Conservation (phyloP, 192 early-diverging fungal genomes). For the Coemansia sp. region DNA sequence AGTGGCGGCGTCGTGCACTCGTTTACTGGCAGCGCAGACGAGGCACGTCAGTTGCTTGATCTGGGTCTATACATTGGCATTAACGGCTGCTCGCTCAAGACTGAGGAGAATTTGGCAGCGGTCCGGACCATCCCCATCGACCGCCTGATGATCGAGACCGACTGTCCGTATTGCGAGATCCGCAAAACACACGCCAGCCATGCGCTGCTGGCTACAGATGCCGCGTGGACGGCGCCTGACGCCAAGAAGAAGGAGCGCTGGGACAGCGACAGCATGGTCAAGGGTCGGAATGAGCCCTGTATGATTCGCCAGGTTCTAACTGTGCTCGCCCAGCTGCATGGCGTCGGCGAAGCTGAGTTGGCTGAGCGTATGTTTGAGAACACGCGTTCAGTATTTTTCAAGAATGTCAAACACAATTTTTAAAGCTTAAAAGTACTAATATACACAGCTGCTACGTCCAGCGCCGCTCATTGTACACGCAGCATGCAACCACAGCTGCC, state of each 20-base stretch:
- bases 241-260: constrained; percentile 76
- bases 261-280: constrained; percentile 60
- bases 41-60: constrained; percentile 61
- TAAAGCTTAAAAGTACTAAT: background rate
- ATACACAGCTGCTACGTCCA: constrained; percentile 26
- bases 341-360: constrained; percentile 55
- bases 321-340: constrained; percentile 64
- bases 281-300: constrained; percentile 85
- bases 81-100: constrained; percentile 94
- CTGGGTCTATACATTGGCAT: constrained; percentile 89
- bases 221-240: constrained; percentile 29
- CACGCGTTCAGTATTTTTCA: constrained; percentile 70
- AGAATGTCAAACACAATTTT: background rate
- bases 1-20: constrained; percentile 84
- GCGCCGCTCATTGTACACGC: constrained; percentile 53
- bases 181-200: constrained; percentile 81
- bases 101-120: constrained; percentile 77
- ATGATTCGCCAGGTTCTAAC: constrained; percentile 71
- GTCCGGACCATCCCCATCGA: constrained; percentile 73
- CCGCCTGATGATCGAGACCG: constrained; percentile 88
- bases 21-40: constrained; percentile 75
- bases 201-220: constrained; percentile 48
- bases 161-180: constrained; percentile 92
- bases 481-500: constrained; percentile 45
- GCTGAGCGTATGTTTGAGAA: constrained; percentile 66